Percentiles rank a stretch among this genome's conserved stretches.
These are phyloP conservation scores for Oehlia diaphana DNA, from an alignment of 192 early-diverging fungal genomes.

Conservation along the genomic window DNA sequence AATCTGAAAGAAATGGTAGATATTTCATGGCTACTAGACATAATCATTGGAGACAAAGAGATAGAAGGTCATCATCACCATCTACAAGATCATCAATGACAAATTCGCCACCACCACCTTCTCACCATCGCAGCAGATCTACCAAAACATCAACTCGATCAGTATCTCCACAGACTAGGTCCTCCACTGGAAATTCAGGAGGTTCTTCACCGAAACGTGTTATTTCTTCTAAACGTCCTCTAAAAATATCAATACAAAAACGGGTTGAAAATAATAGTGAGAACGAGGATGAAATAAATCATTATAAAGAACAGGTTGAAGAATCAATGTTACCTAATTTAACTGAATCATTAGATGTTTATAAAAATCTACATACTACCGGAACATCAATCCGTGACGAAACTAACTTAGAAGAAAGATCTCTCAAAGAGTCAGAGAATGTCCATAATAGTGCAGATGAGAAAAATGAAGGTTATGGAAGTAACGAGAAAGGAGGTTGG, in stretches of 20 bases:
- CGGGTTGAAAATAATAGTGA: not conserved
- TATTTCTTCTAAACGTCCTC: constrained; percentile 1
- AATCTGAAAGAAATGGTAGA: constrained; percentile 7
- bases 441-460: not conserved
- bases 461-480: not conserved
- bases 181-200: not conserved
- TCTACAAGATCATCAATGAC: constrained; percentile 4
- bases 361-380: not conserved
- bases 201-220: constrained; percentile 5
- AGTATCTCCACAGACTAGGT: not conserved
- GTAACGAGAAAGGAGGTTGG: constrained; percentile 24
- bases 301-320: not conserved
- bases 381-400: not conserved
- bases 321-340: not conserved
- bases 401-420: not conserved
- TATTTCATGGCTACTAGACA: constrained; percentile 8
- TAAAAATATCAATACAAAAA: constrained; percentile 8
- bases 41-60: constrained; percentile 13
- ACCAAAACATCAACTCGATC: not conserved
- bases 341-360: too few relatives aligned
- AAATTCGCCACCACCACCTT: not conserved
- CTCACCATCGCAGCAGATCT: constrained; percentile 4
- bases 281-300: not conserved
- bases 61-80: constrained; percentile 12
- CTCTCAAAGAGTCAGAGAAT: not conserved